Percentiles rank a stretch among this genome's conserved stretches.
Evolutionary conservation across 2,329 filamentous ascomycete species (phyloP).

Genomic region (Penicillium sp.): DNA sequence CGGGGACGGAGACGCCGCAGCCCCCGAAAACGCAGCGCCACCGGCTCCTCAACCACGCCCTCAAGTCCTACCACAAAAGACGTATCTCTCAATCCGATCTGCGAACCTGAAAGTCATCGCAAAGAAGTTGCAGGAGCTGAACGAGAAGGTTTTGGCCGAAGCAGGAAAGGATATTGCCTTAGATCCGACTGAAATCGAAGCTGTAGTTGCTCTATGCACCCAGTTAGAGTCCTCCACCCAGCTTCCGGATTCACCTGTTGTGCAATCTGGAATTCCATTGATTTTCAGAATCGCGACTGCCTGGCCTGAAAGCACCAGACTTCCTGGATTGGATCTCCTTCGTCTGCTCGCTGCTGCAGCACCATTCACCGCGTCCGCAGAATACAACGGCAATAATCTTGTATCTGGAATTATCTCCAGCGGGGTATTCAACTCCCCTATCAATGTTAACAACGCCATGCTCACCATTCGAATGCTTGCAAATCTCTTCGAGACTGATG

Average conservation of each 20-base stretch:
- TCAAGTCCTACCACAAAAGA: conserved; percentile 72
- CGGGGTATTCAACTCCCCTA: conserved; percentile 59
- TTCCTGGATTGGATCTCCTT: conserved; percentile 83
- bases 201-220: conserved; percentile 61
- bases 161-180: conserved; percentile 73
- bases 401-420: conserved; percentile 59
- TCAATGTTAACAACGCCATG: conserved; percentile 80
- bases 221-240: conserved; percentile 56
- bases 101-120: conserved; percentile 70
- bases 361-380: conserved; percentile 64
- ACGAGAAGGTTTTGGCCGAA: conserved; percentile 64
- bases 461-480: conserved; percentile 77
- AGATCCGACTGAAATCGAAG: conserved; percentile 68
- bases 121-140: conserved; percentile 75
- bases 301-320: conserved; percentile 78
- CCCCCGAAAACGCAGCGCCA: conserved; percentile 27
- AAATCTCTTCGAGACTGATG: conserved; percentile 76
- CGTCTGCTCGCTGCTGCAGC: conserved; percentile 74
- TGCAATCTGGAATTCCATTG: conserved; percentile 59
- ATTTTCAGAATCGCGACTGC: conserved; percentile 70
- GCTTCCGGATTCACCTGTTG: conserved; percentile 47
- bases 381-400: conserved; percentile 57
- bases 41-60: conserved; percentile 44
- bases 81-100: conserved; percentile 74
- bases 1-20: conserved; percentile 64